These are phyloP conservation scores for Saccharomyces hybrid DNA, from an alignment of 1,139 yeast genomes.

Conservation along the genomic window DNA sequence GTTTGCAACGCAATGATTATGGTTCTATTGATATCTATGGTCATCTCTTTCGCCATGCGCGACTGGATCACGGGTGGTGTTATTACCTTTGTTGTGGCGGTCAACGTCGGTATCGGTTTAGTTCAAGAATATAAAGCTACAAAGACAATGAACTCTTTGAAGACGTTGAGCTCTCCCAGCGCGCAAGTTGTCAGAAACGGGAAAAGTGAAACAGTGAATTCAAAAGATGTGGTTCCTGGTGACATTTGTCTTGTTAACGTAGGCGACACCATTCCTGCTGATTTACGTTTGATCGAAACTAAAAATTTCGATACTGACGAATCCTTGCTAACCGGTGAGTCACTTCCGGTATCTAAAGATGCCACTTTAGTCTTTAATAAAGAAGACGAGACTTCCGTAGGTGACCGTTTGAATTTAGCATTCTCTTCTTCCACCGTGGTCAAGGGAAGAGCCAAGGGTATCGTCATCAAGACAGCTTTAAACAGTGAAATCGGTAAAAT, in stretches of 20 bases:
- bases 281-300: conserved; percentile 67
- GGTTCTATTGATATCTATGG: conserved; percentile 80
- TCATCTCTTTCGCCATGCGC: conserved; percentile 78
- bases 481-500: conserved; percentile 87
- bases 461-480: conserved; percentile 81
- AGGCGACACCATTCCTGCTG: conserved; percentile 96
- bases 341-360: conserved; percentile 68
- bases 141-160: conserved; percentile 85
- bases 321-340: conserved; percentile 91
- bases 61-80: conserved; percentile 91
- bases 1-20: conserved; percentile 87
- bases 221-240: conserved; percentile 89
- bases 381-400: conserved; percentile 44
- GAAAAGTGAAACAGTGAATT: conserved; percentile 62
- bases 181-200: conserved; percentile 84
- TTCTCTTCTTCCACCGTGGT: conserved; percentile 95
- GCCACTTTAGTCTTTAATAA: conserved; percentile 33
- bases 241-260: conserved; percentile 81
- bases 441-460: conserved; percentile 88
- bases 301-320: conserved; percentile 82
- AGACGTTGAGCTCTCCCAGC: conserved; percentile 85
- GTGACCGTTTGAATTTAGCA: conserved; percentile 69
- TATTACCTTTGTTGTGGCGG: conserved; percentile 79
- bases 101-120: conserved; percentile 90
- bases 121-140: conserved; percentile 94